Conservation (phyloP, 2,329 filamentous ascomycete genomes). For the Colletotrichum sp. region DNA sequence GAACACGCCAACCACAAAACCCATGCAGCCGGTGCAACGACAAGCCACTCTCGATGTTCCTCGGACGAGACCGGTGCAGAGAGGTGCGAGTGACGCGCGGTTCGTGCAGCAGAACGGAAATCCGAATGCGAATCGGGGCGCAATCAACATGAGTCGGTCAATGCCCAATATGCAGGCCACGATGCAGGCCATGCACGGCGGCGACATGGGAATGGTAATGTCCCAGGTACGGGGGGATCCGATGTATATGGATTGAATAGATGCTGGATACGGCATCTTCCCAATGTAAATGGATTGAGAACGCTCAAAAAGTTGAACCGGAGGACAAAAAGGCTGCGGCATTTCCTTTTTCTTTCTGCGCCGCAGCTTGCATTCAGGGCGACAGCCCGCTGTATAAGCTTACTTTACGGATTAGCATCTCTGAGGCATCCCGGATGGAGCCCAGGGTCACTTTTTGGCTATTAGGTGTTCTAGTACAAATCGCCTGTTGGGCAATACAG, state of each 20-base stretch:
- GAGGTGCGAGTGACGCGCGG: constrained; percentile 33
- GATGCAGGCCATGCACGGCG: constrained; percentile 45
- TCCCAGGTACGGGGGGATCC: constrained; percentile 50
- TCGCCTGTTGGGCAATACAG: not conserved
- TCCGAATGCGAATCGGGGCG: constrained; percentile 37
- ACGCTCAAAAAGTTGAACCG: not conserved
- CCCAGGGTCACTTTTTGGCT: not conserved
- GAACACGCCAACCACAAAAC: constrained; percentile 42
- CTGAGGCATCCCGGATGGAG: not conserved
- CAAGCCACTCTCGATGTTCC: constrained; percentile 49
- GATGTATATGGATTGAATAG: constrained; percentile 56
- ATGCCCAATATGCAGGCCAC: constrained; percentile 52
- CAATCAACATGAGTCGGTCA: constrained; percentile 46
- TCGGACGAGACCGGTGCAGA: constrained; percentile 41
- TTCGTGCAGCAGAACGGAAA: constrained; percentile 49
- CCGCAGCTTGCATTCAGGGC: constrained; percentile 3
- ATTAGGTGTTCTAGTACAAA: constrained; percentile 7
- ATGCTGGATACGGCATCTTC: not conserved
- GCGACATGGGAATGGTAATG: constrained; percentile 50
- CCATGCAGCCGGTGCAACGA: constrained; percentile 39
- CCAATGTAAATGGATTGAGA: not conserved
- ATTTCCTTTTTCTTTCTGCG: not conserved
- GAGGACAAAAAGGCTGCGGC: not conserved
- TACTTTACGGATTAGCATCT: constrained; percentile 2
- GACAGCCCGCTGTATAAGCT: constrained; percentile 11